A percentile compares a stretch with the other conserved stretches of the same genome.
Evolutionary conservation across 352 stramenopile species (phyloP).

Genomic region (Pythium aristosporum): DNA sequence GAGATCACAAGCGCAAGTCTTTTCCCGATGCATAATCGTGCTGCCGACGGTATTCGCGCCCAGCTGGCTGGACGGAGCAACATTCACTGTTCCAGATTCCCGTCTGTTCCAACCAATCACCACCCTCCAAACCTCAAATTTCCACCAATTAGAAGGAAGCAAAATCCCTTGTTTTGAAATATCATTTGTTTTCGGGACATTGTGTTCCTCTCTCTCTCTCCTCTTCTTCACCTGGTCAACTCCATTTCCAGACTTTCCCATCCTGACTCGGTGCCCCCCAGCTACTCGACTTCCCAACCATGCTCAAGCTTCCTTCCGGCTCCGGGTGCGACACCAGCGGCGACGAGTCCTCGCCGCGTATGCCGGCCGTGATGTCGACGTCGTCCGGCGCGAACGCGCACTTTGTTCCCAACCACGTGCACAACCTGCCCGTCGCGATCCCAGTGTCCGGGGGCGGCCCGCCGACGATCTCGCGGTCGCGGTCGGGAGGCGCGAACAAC

Average conservation of each 20-base stretch:
- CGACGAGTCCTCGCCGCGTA: conserved; percentile 15
- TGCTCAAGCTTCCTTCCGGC: conserved; percentile 37
- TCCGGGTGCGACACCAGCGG: conserved; percentile 36
- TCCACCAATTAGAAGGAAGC: too few species aligned
- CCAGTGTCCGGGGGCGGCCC: conserved; percentile 35
- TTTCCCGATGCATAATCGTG: too few species aligned
- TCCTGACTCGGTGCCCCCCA: neutral
- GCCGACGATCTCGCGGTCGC: conserved; percentile 18
- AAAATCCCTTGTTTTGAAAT: too few species aligned
- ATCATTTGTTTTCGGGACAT: neutral
- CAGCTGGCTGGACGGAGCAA: too few species aligned
- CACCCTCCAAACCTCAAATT: too few species aligned
- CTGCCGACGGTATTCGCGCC: too few species aligned
- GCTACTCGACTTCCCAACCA: neutral
- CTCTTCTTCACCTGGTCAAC: neutral
- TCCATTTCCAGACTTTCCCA: neutral
- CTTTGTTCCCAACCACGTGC: conserved; percentile 37
- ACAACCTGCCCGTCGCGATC: conserved; percentile 60
- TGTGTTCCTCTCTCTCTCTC: neutral
- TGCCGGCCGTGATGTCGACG: conserved; percentile 2
- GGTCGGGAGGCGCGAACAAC: conserved; percentile 33
- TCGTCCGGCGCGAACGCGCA: conserved; percentile 11
- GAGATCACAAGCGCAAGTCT: too few species aligned
- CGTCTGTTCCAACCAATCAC: too few species aligned
- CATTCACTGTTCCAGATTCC: too few species aligned